Evolutionary conservation across 75 land plant species (phyloP).

Genomic region (Picea glauca): DNA sequence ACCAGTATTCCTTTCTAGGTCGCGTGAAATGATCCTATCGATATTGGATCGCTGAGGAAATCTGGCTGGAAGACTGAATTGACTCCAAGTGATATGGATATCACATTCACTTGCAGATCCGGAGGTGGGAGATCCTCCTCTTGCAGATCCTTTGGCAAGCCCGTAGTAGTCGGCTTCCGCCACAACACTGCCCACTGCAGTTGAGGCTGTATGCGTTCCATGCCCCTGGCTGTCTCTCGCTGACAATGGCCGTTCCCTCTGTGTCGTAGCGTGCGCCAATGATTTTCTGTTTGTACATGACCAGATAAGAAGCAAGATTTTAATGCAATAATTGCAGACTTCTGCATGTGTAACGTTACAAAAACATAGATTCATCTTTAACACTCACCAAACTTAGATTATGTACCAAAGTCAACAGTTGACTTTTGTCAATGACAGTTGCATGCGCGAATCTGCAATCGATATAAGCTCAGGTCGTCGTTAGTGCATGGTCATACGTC

Average conservation of each 20-base stretch:
- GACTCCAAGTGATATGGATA: conserved; percentile 66
- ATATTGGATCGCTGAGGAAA: conserved; percentile 55
- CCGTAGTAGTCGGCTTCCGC: conserved; percentile 49
- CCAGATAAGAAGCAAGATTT: too few relatives aligned
- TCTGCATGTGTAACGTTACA: too few relatives aligned
- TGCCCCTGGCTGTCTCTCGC: conserved; percentile 56
- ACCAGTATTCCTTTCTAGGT: conserved; percentile 49
- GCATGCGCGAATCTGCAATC: too few relatives aligned
- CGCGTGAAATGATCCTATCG: conserved; percentile 82
- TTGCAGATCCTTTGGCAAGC: conserved; percentile 62
- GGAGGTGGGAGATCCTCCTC: conserved; percentile 68
- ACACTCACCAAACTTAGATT: too few relatives aligned
- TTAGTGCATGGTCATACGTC: too few relatives aligned
- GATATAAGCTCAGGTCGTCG: too few relatives aligned
- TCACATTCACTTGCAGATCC: conserved; percentile 66
- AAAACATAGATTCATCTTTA: too few relatives aligned
- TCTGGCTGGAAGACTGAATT: conserved; percentile 21
- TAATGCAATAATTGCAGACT: too few relatives aligned
- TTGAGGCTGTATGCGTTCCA: conserved; percentile 75
- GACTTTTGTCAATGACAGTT: too few relatives aligned
- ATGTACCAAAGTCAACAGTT: too few relatives aligned
- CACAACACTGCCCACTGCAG: conserved; percentile 50
- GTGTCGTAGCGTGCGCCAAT: conserved; percentile 54
- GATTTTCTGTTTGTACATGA: conserved; percentile 32
- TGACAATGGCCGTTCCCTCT: background rate